Base-by-base conservation (phyloP, 108 stramenopile genomes). In the Mayamaea pseudoterrestris region DNA sequence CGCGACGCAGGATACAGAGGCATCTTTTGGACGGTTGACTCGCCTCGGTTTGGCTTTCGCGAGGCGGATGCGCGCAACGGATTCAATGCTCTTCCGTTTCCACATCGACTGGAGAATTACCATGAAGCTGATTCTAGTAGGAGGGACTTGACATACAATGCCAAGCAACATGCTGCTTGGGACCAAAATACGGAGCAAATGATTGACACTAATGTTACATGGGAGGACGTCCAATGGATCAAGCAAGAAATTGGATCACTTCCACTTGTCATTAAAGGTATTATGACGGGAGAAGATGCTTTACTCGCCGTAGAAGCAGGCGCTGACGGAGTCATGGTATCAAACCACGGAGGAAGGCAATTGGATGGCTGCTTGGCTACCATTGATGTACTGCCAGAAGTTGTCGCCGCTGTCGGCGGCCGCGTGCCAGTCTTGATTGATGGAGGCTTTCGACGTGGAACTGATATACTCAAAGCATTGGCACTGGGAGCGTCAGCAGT, bases 211-310 rank as follows among this genome's bases (percentile, higher is more conserved):
- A 65, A 79, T 52, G 55, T 76, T 12, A 54, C 76, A 5, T 93
- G 95, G 95, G 63, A 90, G 16, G 90, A 93, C 42, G 75, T 96
- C 16, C 44, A 36, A 11, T 93, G 92, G 95, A 42, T 96, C 21
- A 84, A 81, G 43, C 41, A 54, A 27, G 16, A 42, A 42, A 17
- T 39, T 1, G 20, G 21, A 20, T 11, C 20, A 2, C 44, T 96
- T 3, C 86, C 87, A 3, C 44, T 90, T 12, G 70, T 96, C 35
- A 64, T 93, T 29, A 96, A 96, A 67, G 95, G 95, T 2, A 90
- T 96, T 20, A 83, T 93, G 81, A 84, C 89, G 2, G 78, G 76
- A 8, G 92, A 93, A 68, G 95, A 96, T 80, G 95, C 95, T 1
- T 39, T 55, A 1, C 56, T 80, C 41, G 88, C 91, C 5, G 57